Conservation (phyloP, 2,329 filamentous ascomycete genomes). For the Sporothrix globosa region DNA sequence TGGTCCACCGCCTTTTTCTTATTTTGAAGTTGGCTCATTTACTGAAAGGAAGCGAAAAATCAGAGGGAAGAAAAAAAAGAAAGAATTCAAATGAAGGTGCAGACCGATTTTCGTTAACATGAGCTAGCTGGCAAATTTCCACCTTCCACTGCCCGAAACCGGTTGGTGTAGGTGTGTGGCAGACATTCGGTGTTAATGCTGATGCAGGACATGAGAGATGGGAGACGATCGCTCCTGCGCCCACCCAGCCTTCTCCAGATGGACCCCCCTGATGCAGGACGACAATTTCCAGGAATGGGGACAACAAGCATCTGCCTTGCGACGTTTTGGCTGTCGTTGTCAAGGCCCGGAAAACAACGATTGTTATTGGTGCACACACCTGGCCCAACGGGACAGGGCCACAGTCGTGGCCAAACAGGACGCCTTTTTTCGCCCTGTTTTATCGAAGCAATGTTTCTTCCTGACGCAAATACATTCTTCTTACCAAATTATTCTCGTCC, state of each 20-base stretch:
- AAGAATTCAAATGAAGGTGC: neutral
- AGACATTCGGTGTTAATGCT: neutral
- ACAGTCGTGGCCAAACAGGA: neutral
- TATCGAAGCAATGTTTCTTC: neutral
- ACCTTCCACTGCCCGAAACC: neutral
- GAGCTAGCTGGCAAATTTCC: neutral
- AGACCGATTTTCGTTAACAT: neutral
- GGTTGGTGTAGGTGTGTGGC: neutral
- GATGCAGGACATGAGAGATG: neutral
- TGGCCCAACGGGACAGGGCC: neutral
- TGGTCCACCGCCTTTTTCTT: conserved; percentile 16
- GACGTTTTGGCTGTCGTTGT: no score
- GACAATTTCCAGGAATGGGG: neutral
- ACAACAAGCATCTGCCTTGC: neutral
- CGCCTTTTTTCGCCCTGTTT: conserved; percentile 24
- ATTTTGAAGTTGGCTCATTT: neutral
- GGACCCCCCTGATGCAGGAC: neutral
- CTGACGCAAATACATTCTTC: neutral
- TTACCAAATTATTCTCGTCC: neutral
- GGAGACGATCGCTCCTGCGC: neutral
- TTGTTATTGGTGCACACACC: neutral
- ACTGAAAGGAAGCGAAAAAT: neutral
- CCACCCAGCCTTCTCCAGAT: neutral
- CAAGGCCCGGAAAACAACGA: conserved; percentile 1
- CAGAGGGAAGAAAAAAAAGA: neutral